phyloP scores from a whole-genome alignment of 768 basidiomycete genomes.

The Suillus bovinus region DNA sequence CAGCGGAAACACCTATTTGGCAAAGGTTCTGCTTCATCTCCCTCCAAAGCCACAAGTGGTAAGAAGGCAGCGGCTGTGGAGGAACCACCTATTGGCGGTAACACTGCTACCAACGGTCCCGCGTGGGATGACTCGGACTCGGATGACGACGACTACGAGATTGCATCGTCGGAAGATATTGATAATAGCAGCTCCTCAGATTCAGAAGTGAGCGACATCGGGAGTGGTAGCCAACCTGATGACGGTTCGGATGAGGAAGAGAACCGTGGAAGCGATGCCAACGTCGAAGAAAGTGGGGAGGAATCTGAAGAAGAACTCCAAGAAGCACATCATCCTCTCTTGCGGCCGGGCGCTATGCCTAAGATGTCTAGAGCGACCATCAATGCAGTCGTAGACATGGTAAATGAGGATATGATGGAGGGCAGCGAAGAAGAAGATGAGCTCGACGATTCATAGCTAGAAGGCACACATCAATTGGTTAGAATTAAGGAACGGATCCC shows the following conservation, averaged over 20 bases:
- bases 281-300: conserved; percentile 37
- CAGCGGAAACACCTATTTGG: conserved; percentile 60
- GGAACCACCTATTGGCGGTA: conserved; percentile 4
- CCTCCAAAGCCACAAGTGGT: conserved; percentile 4
- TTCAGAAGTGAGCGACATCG: conserved; percentile 33
- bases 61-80: conserved; percentile 11
- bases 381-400: conserved; percentile 64
- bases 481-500: not conserved
- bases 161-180: conserved; percentile 41
- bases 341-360: conserved; percentile 68
- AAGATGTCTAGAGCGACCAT: conserved; percentile 66
- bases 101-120: conserved; percentile 23
- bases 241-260: conserved; percentile 30
- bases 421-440: conserved; percentile 46
- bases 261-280: conserved; percentile 33
- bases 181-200: conserved; percentile 44
- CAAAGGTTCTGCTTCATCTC: conserved; percentile 5
- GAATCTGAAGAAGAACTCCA: conserved; percentile 47
- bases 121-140: conserved; percentile 36
- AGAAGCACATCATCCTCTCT: conserved; percentile 58
- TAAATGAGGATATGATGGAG: conserved; percentile 50
- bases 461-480: not conserved
- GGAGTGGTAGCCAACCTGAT: conserved; percentile 26
- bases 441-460: conserved; percentile 40
- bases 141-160: conserved; percentile 39